Evolutionary conservation across 495 filamentous ascomycete species (phyloP), one percentile per base, ranked within the genome.

Genomic region (Aspergillus ellipticus): DNA sequence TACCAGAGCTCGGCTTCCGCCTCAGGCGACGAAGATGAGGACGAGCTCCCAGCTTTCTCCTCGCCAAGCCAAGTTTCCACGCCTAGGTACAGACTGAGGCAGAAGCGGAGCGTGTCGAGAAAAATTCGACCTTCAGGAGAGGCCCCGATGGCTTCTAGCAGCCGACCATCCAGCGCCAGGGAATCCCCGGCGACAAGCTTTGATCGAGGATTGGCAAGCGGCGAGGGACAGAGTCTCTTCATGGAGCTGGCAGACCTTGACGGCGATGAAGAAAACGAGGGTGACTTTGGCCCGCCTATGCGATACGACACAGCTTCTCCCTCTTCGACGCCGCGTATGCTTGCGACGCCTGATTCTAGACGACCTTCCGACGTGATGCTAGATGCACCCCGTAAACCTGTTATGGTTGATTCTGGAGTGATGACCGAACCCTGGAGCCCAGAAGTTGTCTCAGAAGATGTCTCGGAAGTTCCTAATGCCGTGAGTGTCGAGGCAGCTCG

Each of bases 1-100:
- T 89, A 87, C 64, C 79, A 87, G 58, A 97, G 92, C 74, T 96
- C 92, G 6, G 93, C 92, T 17, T 96, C 93, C 9, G 92, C 89
- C 4, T 92, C 89, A 21, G 85, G 78, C 20, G 92, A 96, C 54
- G 91, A 96, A 21, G 85, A 85, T 43, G 83, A 86, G 22, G 82
- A 80, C 51, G 70, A 76, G 21, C 76, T 78, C 29, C 58, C 51
- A 19, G 74, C 74, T 6, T 59, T 82, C 15, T 81, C 76, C 48
- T 91, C 88, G 3, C 85, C 88, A 13, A 76, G 82, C 20, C 80
- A 87, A 49, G 67, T 72, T 21, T 76, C 85, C 19, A 76, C 82
- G 15, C 87, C 88, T 55, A 82, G 84, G 31, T 86, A 89, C 68
- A 85, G 87, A 37, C 73, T 92, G 19, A 82, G 83, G 49, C 74